Percentiles rank a stretch among this genome's conserved stretches.
Conservation (phyloP, 805 yeast genomes). For the Deakozyma indianensis region DNA sequence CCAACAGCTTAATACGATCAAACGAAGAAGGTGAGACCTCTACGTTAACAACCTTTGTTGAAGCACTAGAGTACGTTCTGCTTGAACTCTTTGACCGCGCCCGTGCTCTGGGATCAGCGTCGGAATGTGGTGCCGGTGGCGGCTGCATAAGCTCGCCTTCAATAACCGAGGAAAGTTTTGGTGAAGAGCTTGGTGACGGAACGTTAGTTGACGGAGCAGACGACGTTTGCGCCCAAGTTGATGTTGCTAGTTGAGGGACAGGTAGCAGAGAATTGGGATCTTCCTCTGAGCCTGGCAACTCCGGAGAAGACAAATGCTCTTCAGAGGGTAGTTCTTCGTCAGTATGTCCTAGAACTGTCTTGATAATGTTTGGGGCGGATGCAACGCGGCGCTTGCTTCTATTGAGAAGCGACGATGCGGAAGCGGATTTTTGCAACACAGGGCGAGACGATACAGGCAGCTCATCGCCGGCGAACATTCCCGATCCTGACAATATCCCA, state of each 20-base stretch:
- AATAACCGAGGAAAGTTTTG: conserved; percentile 2
- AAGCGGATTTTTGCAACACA: neutral
- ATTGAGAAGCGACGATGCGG: conserved; percentile 8
- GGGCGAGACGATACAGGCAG: conserved; percentile 15
- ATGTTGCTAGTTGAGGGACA: neutral
- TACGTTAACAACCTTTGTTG: conserved; percentile 59
- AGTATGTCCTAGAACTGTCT: conserved; percentile 15
- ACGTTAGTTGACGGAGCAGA: conserved; percentile 1
- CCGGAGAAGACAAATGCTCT: neutral
- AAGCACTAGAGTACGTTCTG: conserved; percentile 57
- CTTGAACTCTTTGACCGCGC: conserved; percentile 29
- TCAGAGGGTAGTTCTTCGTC: neutral
- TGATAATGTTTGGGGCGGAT: conserved; percentile 61
- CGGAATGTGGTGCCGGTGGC: conserved; percentile 6
- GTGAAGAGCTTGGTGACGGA: conserved; percentile 8
- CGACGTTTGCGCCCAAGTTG: conserved; percentile 2
- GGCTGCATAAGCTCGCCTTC: neutral
- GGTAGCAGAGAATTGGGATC: conserved; percentile 5
- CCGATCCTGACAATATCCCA: too few relatives aligned
- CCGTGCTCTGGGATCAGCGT: conserved; percentile 22
- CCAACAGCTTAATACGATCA: conserved; percentile 78
- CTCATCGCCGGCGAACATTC: conserved; percentile 6
- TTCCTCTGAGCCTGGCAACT: conserved; percentile 5
- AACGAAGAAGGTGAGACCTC: conserved; percentile 80
- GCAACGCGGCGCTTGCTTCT: conserved; percentile 53